Base-by-base conservation (phyloP, 768 basidiomycete genomes). In the Suillus occidentalis region DNA sequence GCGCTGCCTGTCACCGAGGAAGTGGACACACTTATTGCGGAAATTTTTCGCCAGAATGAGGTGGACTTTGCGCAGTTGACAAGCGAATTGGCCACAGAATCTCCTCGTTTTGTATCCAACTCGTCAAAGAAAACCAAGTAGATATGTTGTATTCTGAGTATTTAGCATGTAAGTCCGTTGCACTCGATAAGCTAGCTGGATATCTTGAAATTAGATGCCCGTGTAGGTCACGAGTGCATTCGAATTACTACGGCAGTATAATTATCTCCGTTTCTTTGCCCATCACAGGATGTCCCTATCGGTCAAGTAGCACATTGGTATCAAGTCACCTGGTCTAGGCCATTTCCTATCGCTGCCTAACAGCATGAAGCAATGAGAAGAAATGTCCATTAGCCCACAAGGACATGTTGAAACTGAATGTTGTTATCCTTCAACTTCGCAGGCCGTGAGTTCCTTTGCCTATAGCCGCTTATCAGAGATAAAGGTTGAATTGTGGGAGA, bases 41-140 rank as follows among this genome's bases (percentile, higher is more conserved):
- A 74, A 53, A 74, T 76, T 39, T 76, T 76, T 63, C 71, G 67
- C 52, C 72, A 67, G 64, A 76, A 76, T 37, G 74, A 71, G 16
- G 63, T 76, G 1, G 76, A 76, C 52, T 75, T 76, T 52, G 74
- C 70, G 39, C 68, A 70, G 62, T n/a, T 76, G 57, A 77, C 72
- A 1, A 62, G 16, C 14, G 72, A 76, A 34, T 45, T 76, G 14
- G 65, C 67, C 12, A 63, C 65, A 47, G 69, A 72, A 50, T 57
- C 62, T 22, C 66, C 71, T 4, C 74, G 75, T 36, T 75, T 75
- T 61, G 60, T 60, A 14, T 18, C 12, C 9, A 66, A 43, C 37
- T 55, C 57, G 39, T 77, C 74, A 9, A 77, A 76, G 67, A 75
- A 75, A 65, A 28, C 58, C 28, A 42, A 59, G 28, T 59, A 59